These are phyloP conservation scores for Ogataea sp. DNA, from an alignment of 805 yeast genomes.

Conservation along the genomic window DNA sequence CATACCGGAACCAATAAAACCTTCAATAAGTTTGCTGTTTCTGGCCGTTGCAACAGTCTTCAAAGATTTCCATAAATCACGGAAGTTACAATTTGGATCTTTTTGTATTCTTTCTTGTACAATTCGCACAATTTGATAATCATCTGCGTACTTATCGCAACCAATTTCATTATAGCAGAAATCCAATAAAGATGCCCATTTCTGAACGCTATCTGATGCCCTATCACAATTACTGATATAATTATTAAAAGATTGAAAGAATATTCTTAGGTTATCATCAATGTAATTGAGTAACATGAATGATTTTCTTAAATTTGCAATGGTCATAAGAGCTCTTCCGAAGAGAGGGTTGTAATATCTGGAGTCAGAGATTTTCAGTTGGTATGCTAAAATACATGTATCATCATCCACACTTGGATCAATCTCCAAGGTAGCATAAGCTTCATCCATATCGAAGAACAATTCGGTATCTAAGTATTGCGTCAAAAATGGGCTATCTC, in stretches of 20 bases:
- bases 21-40: conserved; percentile 45
- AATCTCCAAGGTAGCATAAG: conserved; percentile 44
- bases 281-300: conserved; percentile 48
- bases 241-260: conserved; percentile 3
- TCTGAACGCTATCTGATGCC: too few relatives aligned
- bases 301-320: conserved; percentile 53
- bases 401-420: conserved; percentile 55
- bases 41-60: conserved; percentile 45
- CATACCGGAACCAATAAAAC: conserved; percentile 54
- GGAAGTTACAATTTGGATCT: conserved; percentile 39
- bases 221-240: too few relatives aligned
- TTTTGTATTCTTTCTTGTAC: conserved; percentile 38
- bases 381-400: conserved; percentile 66
- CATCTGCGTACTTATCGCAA: conserved; percentile 42
- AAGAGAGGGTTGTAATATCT: conserved; percentile 32
- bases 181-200: too few relatives aligned
- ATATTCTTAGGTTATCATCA: conserved; percentile 32
- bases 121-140: conserved; percentile 43
- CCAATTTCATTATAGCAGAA: conserved; percentile 33
- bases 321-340: conserved; percentile 51
- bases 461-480: conserved; percentile 40
- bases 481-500: conserved; percentile 27
- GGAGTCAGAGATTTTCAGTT: conserved; percentile 49
- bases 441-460: conserved; percentile 33
- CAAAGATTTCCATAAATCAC: conserved; percentile 50